phyloP scores from a whole-genome alignment of 768 basidiomycete species.

The Pholiota conissans region DNA sequence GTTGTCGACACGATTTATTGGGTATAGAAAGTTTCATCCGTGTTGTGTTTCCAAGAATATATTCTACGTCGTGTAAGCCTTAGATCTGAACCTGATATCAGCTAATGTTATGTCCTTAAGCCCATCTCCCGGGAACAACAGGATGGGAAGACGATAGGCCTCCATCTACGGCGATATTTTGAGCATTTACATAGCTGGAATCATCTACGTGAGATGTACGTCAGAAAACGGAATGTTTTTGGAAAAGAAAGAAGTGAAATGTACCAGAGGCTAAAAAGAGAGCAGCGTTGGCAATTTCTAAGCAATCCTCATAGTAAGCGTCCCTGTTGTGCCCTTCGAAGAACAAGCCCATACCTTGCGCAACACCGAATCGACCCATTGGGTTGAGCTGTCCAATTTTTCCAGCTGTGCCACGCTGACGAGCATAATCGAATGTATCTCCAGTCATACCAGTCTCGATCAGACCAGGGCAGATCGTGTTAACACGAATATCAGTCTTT shows the following conservation, averaged over 20 bases:
- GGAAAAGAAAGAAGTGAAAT: slow-evolving; percentile 13
- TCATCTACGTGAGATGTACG: slow-evolving; percentile 60
- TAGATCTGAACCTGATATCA: background rate
- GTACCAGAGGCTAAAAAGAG: slow-evolving; percentile 87
- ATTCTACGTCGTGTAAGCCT: no score
- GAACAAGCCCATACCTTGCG: slow-evolving; percentile 75
- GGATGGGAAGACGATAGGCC: slow-evolving; percentile 81
- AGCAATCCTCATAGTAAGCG: slow-evolving; percentile 8
- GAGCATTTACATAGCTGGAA: slow-evolving; percentile 91
- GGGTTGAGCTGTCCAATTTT: slow-evolving; percentile 89
- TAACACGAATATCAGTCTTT: slow-evolving; percentile 84
- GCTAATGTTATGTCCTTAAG: slow-evolving; percentile 28
- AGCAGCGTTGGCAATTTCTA: slow-evolving; percentile 86
- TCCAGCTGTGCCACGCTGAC: slow-evolving; percentile 64
- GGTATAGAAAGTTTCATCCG: background rate
- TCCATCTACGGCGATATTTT: slow-evolving; percentile 85
- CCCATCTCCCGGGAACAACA: slow-evolving; percentile 73
- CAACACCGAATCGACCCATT: slow-evolving; percentile 75
- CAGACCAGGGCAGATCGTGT: slow-evolving; percentile 87
- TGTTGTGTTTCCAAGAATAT: background rate
- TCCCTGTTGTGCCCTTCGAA: slow-evolving; percentile 5
- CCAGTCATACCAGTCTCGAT: slow-evolving; percentile 94
- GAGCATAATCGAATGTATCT: slow-evolving; percentile 74
- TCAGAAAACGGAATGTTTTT: background rate
- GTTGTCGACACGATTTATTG: background rate